Base-by-base conservation (phyloP, 495 filamentous ascomycete species). In the Penicillium pulvis region DNA sequence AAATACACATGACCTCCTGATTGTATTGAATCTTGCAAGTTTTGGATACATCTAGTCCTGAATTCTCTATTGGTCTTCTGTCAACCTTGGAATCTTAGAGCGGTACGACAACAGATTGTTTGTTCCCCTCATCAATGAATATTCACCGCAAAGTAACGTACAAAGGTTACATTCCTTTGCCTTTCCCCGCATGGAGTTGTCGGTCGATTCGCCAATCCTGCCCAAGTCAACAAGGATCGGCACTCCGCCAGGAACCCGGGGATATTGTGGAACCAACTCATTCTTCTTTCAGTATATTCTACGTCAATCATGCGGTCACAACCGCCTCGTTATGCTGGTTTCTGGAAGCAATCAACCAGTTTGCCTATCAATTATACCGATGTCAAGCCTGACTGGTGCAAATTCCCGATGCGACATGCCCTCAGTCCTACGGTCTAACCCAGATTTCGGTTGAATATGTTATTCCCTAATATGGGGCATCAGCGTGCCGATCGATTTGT, bases 181-280 rank as follows among this genome's bases (percentile, higher is more conserved):
- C 33, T 24, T 65, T 62, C 65, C 65, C 65, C 65, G 65, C 65
- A 65, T 46, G 58, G 56, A 52, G 41, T 49, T 50, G 46, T 33
- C 20, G 28, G 6, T 59, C 44, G 12, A 58, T 42, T 49, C 23
- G 44, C 55, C 58, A 42, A 55, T 52, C 44, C 19, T 44, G 56
- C 24, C 56, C 28, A 8, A 51, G 12, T 57, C 60, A 57, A 57
- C 50, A 66, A 56, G 10, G 63, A 68, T 66, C 60, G 47, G 49
- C 63, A 61, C 51, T 48, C 30, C 33, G 31, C 35, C 52, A 58
- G 57, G 30, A 47, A 51, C 33, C 43, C 43, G 36, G 36, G 16
- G 44, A 33, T 17, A 30, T 3, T 17, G 46, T 49, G 46, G 16
- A 4, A 49, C 46, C 43, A 10, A 49, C 16, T n/a, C 46, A 41